phyloP scores from a whole-genome alignment of 2,329 filamentous ascomycete genomes.

The Mycosphaerella sp. region DNA sequence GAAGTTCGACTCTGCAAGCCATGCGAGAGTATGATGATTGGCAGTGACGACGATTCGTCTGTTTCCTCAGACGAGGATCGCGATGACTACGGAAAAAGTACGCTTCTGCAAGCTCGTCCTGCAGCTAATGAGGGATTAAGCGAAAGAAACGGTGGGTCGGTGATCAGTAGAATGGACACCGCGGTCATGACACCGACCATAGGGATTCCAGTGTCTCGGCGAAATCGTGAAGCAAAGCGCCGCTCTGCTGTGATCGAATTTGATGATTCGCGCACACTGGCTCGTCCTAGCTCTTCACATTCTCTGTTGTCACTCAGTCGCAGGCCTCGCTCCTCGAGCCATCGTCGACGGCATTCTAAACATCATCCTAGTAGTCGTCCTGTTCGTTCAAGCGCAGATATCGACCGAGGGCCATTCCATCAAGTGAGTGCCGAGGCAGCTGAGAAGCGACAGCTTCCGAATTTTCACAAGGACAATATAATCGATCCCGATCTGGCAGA shows the following conservation, averaged over 20 bases:
- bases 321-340: slow-evolving; percentile 68
- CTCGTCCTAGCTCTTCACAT: slow-evolving; percentile 86
- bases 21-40: slow-evolving; percentile 85
- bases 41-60: slow-evolving; percentile 75
- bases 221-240: slow-evolving; percentile 69
- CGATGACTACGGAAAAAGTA: slow-evolving; percentile 26
- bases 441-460: slow-evolving; percentile 64
- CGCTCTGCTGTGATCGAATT: slow-evolving; percentile 87
- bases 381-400: slow-evolving; percentile 62
- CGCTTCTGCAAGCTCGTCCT: slow-evolving; percentile 14
- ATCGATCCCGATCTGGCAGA: slow-evolving; percentile 94
- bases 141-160: slow-evolving; percentile 21
- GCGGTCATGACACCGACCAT: slow-evolving; percentile 53
- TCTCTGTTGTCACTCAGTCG: slow-evolving; percentile 70
- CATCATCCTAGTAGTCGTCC: slow-evolving; percentile 69
- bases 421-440: slow-evolving; percentile 64
- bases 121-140: slow-evolving; percentile 13
- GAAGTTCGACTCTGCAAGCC: slow-evolving; percentile 86
- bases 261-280: slow-evolving; percentile 67
- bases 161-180: slow-evolving; percentile 23
- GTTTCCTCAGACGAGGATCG: slow-evolving; percentile 71
- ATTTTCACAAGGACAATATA: slow-evolving; percentile 98
- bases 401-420: slow-evolving; percentile 79
- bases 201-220: slow-evolving; percentile 59
- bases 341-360: slow-evolving; percentile 81